phyloP scores from a whole-genome alignment of 75 land plant genomes.

The Chamaecyparis obtusa region DNA sequence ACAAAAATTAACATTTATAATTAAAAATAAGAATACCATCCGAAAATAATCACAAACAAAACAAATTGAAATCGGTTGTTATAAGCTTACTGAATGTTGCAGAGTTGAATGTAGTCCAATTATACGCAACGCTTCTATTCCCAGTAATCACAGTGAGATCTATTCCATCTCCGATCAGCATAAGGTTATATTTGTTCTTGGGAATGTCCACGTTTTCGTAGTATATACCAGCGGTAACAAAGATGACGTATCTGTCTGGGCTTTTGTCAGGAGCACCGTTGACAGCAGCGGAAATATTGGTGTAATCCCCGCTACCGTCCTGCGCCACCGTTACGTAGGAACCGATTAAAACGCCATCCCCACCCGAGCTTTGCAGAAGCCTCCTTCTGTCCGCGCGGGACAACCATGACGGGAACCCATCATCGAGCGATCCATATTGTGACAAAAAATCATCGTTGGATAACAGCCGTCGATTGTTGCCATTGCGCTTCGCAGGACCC shows the following conservation, averaged over 20 bases:
- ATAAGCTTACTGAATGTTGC: conserved; percentile 19
- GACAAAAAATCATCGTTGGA: not conserved
- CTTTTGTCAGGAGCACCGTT: conserved; percentile 17
- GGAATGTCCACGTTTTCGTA: conserved; percentile 49
- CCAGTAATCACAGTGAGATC: conserved; percentile 69
- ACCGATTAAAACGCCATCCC: no score
- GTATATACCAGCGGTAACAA: conserved; percentile 26
- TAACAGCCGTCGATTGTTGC: not conserved
- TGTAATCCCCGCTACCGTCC: conserved; percentile 21
- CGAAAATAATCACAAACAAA: no score
- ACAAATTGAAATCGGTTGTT: no score
- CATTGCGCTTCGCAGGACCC: no score
- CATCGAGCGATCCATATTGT: not conserved
- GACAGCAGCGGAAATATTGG: conserved; percentile 5
- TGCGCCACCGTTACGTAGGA: no score
- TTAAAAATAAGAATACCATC: no score
- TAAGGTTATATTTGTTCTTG: conserved; percentile 41
- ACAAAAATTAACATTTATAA: no score
- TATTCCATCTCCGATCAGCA: conserved; percentile 69
- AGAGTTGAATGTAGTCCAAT: not conserved
- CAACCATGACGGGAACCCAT: conserved; percentile 23
- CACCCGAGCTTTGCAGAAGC: no score
- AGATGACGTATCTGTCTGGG: conserved; percentile 6
- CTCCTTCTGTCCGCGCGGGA: conserved; percentile 10
- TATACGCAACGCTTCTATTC: conserved; percentile 28